Percentiles rank a stretch among this genome's conserved stretches.
phyloP scores from a whole-genome alignment of 2,329 filamentous ascomycete genomes.

The Sporothrix dimorphospora region DNA sequence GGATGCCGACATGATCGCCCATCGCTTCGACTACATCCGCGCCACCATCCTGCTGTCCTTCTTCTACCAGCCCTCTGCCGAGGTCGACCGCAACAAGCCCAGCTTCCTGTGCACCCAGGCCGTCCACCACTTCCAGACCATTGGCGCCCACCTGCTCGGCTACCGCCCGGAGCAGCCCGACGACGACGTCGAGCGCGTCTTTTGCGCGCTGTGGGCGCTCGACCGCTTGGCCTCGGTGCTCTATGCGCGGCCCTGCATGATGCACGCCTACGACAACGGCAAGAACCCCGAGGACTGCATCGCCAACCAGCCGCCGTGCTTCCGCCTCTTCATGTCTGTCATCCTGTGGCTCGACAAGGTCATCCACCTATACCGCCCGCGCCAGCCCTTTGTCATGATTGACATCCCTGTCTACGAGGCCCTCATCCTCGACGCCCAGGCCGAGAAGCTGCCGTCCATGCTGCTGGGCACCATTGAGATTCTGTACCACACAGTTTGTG shows the following conservation, averaged over 20 bases:
- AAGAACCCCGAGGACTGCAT: constrained; percentile 57
- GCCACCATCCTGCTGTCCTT: constrained; percentile 58
- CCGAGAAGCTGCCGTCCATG: constrained; percentile 52
- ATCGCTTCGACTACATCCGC: constrained; percentile 59
- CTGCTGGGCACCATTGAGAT: constrained; percentile 62
- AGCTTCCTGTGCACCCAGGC: constrained; percentile 57
- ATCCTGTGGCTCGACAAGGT: constrained; percentile 61
- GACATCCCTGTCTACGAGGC: constrained; percentile 61
- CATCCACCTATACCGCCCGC: constrained; percentile 62
- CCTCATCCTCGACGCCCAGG: constrained; percentile 59
- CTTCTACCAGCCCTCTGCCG: constrained; percentile 59
- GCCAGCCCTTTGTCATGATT: constrained; percentile 52
- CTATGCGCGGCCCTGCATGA: constrained; percentile 61
- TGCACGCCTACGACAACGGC: constrained; percentile 64
- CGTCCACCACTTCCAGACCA: constrained; percentile 60
- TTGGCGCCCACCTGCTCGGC: constrained; percentile 57
- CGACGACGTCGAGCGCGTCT: constrained; percentile 53
- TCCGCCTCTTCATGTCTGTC: constrained; percentile 60
- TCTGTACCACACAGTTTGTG: constrained; percentile 66
- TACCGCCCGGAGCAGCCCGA: constrained; percentile 41
- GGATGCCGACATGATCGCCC: constrained; percentile 57
- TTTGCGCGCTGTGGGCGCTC: constrained; percentile 63
- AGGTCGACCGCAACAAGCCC: constrained; percentile 58
- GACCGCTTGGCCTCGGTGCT: constrained; percentile 63
- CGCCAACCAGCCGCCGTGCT: constrained; percentile 55